Percentiles rank a stretch among this genome's conserved stretches.
Evolutionary conservation across 306 rosid species (phyloP).

Genomic region (Cicer arietinum): DNA sequence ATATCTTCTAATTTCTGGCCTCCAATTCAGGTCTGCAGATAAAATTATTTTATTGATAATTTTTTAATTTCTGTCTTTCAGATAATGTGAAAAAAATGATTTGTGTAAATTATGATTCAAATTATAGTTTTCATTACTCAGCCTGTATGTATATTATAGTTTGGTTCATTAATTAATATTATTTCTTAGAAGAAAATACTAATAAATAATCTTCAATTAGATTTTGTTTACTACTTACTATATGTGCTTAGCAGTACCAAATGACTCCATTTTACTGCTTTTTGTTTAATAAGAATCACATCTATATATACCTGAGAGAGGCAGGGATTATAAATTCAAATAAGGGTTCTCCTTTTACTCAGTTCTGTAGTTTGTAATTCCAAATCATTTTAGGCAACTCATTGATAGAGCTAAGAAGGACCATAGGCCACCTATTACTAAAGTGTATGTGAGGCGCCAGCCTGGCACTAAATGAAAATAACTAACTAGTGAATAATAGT

Average conservation of each 20-base stretch:
- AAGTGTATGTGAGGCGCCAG: no score
- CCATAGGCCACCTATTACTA: no score
- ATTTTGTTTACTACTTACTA: background rate
- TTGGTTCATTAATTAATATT: constrained; percentile 16
- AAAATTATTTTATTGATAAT: constrained; percentile 3
- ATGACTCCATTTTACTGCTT: background rate
- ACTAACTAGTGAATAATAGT: no score
- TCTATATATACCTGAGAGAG: constrained; percentile 10
- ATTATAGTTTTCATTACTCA: constrained; percentile 4
- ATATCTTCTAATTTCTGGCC: constrained; percentile 98
- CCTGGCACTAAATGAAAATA: no score
- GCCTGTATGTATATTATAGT: constrained; percentile 20
- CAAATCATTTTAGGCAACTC: constrained; percentile 19
- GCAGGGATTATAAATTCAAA: constrained; percentile 27
- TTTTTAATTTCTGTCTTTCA: background rate
- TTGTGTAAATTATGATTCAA: constrained; percentile 18
- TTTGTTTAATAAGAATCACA: constrained; percentile 34
- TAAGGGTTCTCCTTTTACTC: constrained; percentile 13
- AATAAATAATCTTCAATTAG: background rate
- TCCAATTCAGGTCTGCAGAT: constrained; percentile 76
- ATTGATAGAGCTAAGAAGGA: no score
- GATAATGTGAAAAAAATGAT: background rate
- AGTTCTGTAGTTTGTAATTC: constrained; percentile 10
- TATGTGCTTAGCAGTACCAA: background rate
- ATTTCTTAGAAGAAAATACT: constrained; percentile 21